These are phyloP conservation scores for Nakazawaea wyomingensis DNA, from an alignment of 805 yeast species.

Conservation along the genomic window DNA sequence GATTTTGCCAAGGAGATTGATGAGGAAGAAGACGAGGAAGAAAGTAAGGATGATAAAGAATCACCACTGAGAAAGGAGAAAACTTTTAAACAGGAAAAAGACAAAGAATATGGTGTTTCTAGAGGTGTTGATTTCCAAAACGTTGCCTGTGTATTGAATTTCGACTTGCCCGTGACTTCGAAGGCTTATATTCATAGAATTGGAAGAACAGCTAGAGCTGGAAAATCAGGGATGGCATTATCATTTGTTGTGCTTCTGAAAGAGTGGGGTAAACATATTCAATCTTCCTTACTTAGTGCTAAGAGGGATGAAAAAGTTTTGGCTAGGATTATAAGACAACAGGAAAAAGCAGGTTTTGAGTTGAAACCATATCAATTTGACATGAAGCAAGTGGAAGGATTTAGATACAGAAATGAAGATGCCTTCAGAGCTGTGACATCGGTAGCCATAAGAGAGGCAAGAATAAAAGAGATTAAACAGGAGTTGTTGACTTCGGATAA, in stretches of 20 bases:
- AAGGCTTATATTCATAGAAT: conserved; percentile 88
- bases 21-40: conserved; percentile 34
- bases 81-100: conserved; percentile 33
- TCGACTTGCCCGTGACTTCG: conserved; percentile 87
- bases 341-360: conserved; percentile 65
- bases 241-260: conserved; percentile 84
- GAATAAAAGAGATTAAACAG: conserved; percentile 80
- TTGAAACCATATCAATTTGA: conserved; percentile 87
- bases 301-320: conserved; percentile 85
- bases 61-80: conserved; percentile 24
- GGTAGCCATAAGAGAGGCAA: conserved; percentile 86
- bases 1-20: conserved; percentile 50
- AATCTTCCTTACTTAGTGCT: conserved; percentile 64
- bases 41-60: conserved; percentile 19
- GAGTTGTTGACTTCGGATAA: conserved; percentile 87
- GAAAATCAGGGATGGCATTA: conserved; percentile 89
- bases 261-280: conserved; percentile 85
- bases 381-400: conserved; percentile 87
- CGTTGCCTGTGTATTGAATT: conserved; percentile 94
- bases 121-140: conserved; percentile 96
- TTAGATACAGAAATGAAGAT: conserved; percentile 94
- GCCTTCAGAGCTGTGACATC: conserved; percentile 93
- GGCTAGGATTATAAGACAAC: conserved; percentile 70
- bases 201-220: conserved; percentile 98
- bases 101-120: conserved; percentile 86